A percentile compares a stretch with the other conserved stretches of the same genome.
phyloP scores from a whole-genome alignment of 2,329 filamentous ascomycete genomes.

The Metarhizium humberi region DNA sequence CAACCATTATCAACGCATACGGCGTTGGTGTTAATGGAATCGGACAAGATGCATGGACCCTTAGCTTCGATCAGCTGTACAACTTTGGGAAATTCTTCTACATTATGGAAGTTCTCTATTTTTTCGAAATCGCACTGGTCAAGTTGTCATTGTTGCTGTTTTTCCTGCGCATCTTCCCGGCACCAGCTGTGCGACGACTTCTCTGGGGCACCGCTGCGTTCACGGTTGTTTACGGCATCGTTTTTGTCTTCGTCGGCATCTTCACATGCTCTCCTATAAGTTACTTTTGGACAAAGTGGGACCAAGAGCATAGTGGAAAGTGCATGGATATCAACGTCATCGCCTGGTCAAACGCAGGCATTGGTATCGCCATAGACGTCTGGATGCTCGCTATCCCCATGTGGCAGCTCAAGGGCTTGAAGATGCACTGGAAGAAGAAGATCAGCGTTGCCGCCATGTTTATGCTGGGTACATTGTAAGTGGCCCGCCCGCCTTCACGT shows the following conservation, averaged over 20 bases:
- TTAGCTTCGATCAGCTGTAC: conserved; percentile 5
- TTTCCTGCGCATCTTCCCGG: conserved; percentile 30
- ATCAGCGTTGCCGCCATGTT: conserved; percentile 29
- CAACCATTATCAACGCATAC: conserved; percentile 13
- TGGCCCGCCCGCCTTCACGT: not conserved
- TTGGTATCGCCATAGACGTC: conserved; percentile 30
- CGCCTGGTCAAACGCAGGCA: conserved; percentile 27
- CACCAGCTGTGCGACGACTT: conserved; percentile 15
- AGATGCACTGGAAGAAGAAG: conserved; percentile 26
- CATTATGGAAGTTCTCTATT: conserved; percentile 26
- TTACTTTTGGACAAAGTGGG: conserved; percentile 32
- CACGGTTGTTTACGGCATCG: conserved; percentile 16
- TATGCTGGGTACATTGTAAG: conserved; percentile 27
- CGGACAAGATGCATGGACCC: conserved; percentile 20
- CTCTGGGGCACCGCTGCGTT: conserved; percentile 22
- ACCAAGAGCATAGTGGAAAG: conserved; percentile 21
- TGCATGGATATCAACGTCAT: conserved; percentile 28
- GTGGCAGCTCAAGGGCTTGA: conserved; percentile 22
- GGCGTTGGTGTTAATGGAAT: conserved; percentile 15
- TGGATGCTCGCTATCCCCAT: conserved; percentile 30
- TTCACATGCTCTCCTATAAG: conserved; percentile 28
- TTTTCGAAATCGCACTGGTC: conserved; percentile 13
- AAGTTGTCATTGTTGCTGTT: conserved; percentile 31
- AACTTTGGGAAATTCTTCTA: conserved; percentile 17
- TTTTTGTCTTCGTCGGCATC: conserved; percentile 20